Evolutionary conservation across 306 rosid genomes (phyloP), one percentile per base, ranked within the genome.

Genomic region (Cercis canadensis): DNA sequence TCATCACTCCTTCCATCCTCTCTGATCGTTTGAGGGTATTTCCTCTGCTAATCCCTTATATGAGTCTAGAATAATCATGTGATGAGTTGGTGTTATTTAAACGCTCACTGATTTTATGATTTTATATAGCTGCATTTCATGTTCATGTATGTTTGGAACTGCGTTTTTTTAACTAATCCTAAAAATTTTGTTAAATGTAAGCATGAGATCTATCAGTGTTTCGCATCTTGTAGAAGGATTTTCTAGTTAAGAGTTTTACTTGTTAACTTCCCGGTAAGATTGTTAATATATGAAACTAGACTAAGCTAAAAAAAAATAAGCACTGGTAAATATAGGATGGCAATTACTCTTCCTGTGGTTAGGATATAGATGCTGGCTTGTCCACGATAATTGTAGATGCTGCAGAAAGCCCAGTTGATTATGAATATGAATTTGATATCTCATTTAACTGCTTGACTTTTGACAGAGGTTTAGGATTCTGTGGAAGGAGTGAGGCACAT

Each of bases 1-100:
- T 88, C 32, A 88, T 88, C 57, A 88, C 88, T 8, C 93, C 93
- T 44, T 85, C 90, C 33, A 62, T 85, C 8, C 85, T 88, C 67
- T 88, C 87, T 31, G 88, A 88, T 51, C 85, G 88, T 67, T 69
- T 80, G 78, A 88, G 90, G 90, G 90, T 86, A 86, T 12, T 4
- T 15, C 12, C 50, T 58, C 10, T 47, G 0, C 16, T n/a, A 39
- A 21, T 7, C 0, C 31, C 0, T 55, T 32, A 11, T 57, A 6
- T 40, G 7, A 24, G 0, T 19, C 3, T 46, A 0, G 5, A 16
- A 60, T 58, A 1, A 18, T 65, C 49, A 11, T 63, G 4, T 15
- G 4, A 39, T 37, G 62, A 46, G 29, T 58, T 41, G 1, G 49
- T 71, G 39, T 34, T 70, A 7, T 44, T 41, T 37, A 32, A 14